These are phyloP conservation scores for Cadophora malorum DNA, from an alignment of 2,329 filamentous ascomycete genomes.

Conservation along the genomic window DNA sequence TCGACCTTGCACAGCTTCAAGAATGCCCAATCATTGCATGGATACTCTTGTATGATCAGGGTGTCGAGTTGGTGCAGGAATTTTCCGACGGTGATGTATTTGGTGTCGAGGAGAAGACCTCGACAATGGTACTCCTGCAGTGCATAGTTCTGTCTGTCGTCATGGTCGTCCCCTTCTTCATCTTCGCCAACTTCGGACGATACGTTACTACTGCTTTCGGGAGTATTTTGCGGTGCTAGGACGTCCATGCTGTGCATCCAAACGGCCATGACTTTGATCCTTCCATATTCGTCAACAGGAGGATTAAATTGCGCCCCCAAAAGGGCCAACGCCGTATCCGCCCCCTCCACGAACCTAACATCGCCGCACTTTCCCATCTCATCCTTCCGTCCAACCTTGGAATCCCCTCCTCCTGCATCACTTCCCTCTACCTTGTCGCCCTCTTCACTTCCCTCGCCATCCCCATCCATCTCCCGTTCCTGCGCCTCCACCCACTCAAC, in stretches of 20 bases:
- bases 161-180: not conserved
- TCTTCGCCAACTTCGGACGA: no score
- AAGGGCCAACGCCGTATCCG: not conserved
- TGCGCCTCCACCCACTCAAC: no score
- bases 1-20: not conserved
- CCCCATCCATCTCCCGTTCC: not conserved
- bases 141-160: not conserved
- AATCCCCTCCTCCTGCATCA: no score
- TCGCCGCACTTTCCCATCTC: no score
- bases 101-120: not conserved
- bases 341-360: not conserved
- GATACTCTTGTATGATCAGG: not conserved
- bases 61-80: not conserved
- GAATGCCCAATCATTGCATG: not conserved
- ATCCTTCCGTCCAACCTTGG: no score
- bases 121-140: not conserved
- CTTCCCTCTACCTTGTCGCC: no score
- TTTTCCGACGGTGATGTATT: not conserved
- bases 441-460: not conserved
- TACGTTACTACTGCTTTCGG: no score
- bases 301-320: not conserved
- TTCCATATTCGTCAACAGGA: not conserved
- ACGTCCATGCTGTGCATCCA: not conserved
- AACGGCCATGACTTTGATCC: not conserved
- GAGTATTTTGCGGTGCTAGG: no score